Base-by-base conservation (phyloP, 1,284 basidiomycete species). In the Pascua guehoae region DNA sequence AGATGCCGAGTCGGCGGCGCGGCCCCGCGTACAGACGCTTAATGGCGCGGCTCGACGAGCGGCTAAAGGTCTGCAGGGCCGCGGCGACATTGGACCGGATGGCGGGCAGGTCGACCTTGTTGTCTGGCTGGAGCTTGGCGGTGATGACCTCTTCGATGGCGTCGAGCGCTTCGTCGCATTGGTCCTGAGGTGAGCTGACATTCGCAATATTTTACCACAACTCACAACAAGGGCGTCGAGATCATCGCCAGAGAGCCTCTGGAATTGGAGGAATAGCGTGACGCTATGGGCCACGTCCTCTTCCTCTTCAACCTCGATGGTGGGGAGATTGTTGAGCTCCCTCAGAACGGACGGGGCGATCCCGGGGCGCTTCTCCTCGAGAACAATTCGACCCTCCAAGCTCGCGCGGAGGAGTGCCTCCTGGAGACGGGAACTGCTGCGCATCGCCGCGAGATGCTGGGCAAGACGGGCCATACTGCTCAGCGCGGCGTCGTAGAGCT, bases 361-460 rank as follows among this genome's bases (percentile, higher is more conserved):
- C 17, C 48, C 48, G 47, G 41, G 39, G 12, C 46, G 67, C 47
- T 50, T 65, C 51, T 58, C 55, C 18, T 69, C 68, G n/a, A 82
- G 62, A 15, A 77, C 70, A 43, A 85, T 69, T 56, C 80, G 82
- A 32, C 81, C 83, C 11, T 85, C 83, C 9, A 82, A 76, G 24
- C 85, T 83, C 0, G 87, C 87, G 66, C 66, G 82, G 16, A 87
- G 84, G 39, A 96, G 75, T 49, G 92, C 88, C 58, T 87, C 85
- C 69, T 95, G 91, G 37, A 96, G 73, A 38, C 85, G 82, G 3
- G 88, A 91, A 0, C 91, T 88, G 57, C 88, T 86, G 47, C 93
- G 79, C 56, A 96, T 78, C 17, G 92, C 91, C 51, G 88, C 91
- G 43, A 96, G 77, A 77, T 96, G 92, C 69, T 97, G 93, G 1